A percentile compares a stretch with the other conserved stretches of the same genome.
Evolutionary conservation across 768 basidiomycete species (phyloP).

Genomic region (Lactarius akahatsu): DNA sequence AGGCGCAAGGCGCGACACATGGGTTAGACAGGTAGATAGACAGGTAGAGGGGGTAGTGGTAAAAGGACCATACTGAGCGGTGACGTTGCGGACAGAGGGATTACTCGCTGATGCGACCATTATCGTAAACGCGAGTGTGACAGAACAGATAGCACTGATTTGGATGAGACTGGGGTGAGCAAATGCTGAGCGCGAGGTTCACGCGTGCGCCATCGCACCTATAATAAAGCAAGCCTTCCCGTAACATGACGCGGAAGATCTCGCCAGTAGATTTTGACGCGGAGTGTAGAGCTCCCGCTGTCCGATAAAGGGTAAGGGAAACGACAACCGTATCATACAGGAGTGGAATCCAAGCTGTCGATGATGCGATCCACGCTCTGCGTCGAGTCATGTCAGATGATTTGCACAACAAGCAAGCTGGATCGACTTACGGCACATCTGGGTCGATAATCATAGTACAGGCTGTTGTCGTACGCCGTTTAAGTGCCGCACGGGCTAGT

Average conservation of each 20-base stretch:
- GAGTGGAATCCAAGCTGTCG: conserved; percentile 44
- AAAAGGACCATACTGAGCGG: conserved; percentile 35
- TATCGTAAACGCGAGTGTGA: conserved; percentile 41
- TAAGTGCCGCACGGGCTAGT: background rate
- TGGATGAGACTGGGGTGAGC: background rate
- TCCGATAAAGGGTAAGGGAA: conserved; percentile 37
- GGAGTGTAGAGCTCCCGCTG: conserved; percentile 20
- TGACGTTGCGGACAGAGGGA: conserved; percentile 38
- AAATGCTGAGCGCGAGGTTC: background rate
- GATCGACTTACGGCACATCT: conserved; percentile 30
- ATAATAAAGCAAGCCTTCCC: conserved; percentile 22
- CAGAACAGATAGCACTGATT: conserved; percentile 39
- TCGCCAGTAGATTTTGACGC: background rate
- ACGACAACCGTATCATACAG: conserved; percentile 42
- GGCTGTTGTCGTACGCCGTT: conserved; percentile 31
- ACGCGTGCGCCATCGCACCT: conserved; percentile 1
- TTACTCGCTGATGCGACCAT: conserved; percentile 40
- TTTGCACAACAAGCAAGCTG: background rate
- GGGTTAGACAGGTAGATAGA: background rate
- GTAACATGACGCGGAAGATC: conserved; percentile 19
- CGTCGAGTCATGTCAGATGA: background rate
- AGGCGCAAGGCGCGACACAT: background rate
- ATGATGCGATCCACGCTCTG: conserved; percentile 35
- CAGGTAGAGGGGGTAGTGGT: background rate
- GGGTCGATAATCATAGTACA: conserved; percentile 43